Percentiles rank a stretch among this genome's conserved stretches.
Evolutionary conservation across 2,329 filamentous ascomycete species (phyloP).

Genomic region (Blumeriella jaapii): DNA sequence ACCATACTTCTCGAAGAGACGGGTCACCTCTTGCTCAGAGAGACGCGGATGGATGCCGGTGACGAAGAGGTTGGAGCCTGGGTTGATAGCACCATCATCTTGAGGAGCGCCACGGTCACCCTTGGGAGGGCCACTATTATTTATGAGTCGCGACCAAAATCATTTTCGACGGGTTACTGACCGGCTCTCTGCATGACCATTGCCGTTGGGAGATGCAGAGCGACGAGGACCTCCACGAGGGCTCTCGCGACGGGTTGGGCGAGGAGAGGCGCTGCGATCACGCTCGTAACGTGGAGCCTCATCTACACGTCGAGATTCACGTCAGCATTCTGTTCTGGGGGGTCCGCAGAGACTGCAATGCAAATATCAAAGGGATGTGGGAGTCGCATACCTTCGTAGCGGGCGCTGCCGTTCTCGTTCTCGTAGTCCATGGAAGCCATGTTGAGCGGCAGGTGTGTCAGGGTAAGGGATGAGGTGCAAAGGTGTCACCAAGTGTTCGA

Average conservation of each 20-base stretch:
- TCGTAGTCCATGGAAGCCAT: constrained; percentile 59
- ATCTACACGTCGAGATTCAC: constrained; percentile 32
- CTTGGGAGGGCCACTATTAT: constrained; percentile 32
- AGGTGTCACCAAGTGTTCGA: neutral
- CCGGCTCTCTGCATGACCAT: constrained; percentile 36
- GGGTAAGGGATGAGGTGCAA: constrained; percentile 4
- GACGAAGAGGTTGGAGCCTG: constrained; percentile 96
- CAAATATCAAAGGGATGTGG: neutral
- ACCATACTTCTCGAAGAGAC: constrained; percentile 97
- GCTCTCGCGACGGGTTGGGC: constrained; percentile 41
- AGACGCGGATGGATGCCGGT: constrained; percentile 94
- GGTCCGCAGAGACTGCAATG: neutral
- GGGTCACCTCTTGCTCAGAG: constrained; percentile 78
- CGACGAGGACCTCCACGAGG: constrained; percentile 47
- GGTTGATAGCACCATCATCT: constrained; percentile 76
- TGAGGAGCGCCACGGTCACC: constrained; percentile 37
- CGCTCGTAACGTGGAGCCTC: constrained; percentile 56
- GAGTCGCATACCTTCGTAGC: constrained; percentile 48
- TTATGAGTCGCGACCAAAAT: constrained; percentile 4
- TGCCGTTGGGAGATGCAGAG: constrained; percentile 48
- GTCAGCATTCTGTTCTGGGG: constrained; percentile 14
- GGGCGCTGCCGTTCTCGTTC: constrained; percentile 53
- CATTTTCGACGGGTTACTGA: constrained; percentile 24
- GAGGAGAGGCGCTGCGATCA: constrained; percentile 54
- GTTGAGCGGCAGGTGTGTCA: constrained; percentile 16